Evolutionary conservation across 257 asterid genomes (phyloP), one percentile per base, ranked within the genome.

Genomic region (Ocimum tenuiflorum): DNA sequence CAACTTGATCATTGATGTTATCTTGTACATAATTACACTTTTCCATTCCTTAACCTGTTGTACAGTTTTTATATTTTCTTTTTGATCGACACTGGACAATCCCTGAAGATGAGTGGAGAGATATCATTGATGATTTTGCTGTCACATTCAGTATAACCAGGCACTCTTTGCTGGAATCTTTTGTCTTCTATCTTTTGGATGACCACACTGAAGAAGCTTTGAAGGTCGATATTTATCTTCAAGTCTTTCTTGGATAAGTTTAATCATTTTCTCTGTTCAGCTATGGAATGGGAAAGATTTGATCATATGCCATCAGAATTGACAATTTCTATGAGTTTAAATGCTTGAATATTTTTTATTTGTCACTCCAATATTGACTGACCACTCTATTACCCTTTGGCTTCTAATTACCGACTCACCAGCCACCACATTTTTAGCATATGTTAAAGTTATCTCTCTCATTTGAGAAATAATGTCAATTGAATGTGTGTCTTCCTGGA

Each of bases 11-110:
- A 33, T 43, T 51, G 47, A 60, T 55, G 31, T 12, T 55, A 38
- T 51, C 15, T 65, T 68, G 22, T 7, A n/a, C 41, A 12, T 12
- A 12, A 23, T 48, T 31, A 48, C 74, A 31, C 60, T 63, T 35
- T 67, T 10, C 15, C 29, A 43, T 67, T 80, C 88, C 84, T 84
- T 87, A 77, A 89, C 87, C 67, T 52, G 60, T 60, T 71, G 45
- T 53, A 55, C 75, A 92, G 99, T 85, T 92, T 73, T 73, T 92
- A 88, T 92, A 92, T 81, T 92, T 73, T 79, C 84, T 92, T 51
- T 89, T 86, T 83, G 99, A 92, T 77, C 85, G 95, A 60, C 91
- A 89, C 73, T 88, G 96, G 96, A 85, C 79, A 49, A 59, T 75
- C 50, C 97, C 95, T 22, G 81, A 63, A 23, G 95, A 83, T 49